Percentiles rank a stretch among this genome's conserved stretches.
Evolutionary conservation across 1,139 yeast species (phyloP).

Genomic region (Blastobotrys malaysiensis): DNA sequence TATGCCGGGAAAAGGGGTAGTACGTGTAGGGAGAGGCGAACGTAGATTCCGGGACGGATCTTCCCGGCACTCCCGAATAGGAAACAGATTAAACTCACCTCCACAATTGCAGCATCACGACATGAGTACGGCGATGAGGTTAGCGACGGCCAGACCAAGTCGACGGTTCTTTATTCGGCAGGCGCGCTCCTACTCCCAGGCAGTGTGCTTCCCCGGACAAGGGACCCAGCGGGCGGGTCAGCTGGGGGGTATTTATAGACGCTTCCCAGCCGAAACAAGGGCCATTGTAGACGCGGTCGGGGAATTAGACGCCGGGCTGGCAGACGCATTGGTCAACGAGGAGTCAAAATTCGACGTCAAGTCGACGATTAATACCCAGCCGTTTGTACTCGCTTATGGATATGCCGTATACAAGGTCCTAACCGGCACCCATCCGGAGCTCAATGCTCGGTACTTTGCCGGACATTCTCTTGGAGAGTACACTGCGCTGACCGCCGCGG

Average conservation of each 20-base stretch:
- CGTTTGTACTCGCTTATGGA: slow-evolving; percentile 50
- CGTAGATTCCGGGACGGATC: not conserved
- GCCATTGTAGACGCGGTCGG: slow-evolving; percentile 25
- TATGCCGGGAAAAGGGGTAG: not conserved
- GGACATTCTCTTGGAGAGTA: slow-evolving; percentile 67
- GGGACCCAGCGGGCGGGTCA: slow-evolving; percentile 38
- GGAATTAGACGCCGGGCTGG: slow-evolving; percentile 27
- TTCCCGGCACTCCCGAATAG: not conserved
- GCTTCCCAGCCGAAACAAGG: slow-evolving; percentile 15
- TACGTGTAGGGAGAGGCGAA: too few relatives aligned
- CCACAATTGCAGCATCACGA: not conserved
- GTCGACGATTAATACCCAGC: slow-evolving; percentile 54
- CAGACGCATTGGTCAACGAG: slow-evolving; percentile 24
- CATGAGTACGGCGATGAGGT: not conserved
- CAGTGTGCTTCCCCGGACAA: slow-evolving; percentile 35
- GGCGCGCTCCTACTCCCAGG: not conserved
- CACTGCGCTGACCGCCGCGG: slow-evolving; percentile 46
- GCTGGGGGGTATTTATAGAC: slow-evolving; percentile 25
- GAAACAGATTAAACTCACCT: not conserved
- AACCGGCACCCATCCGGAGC: slow-evolving; percentile 22
- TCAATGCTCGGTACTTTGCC: slow-evolving; percentile 27
- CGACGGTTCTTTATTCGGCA: not conserved
- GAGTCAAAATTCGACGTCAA: slow-evolving; percentile 22
- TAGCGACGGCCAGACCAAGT: not conserved
- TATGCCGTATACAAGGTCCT: slow-evolving; percentile 37